Evolutionary conservation across 2,329 filamentous ascomycete genomes (phyloP).

Genomic region (Myriosclerotinia scirpicola): DNA sequence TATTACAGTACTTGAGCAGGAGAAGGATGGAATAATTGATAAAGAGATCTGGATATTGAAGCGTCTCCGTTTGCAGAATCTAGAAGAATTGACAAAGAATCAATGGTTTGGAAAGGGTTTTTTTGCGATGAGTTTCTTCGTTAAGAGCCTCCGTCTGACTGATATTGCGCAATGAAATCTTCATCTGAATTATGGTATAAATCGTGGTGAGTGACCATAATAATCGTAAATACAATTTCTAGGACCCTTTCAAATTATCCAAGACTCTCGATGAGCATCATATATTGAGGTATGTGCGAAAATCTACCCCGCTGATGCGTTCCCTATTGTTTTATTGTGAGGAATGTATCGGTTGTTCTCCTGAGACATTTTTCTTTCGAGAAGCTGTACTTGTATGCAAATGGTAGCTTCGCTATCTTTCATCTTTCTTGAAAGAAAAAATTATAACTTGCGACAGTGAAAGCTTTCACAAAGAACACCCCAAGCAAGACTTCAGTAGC

Average conservation of each 20-base stretch:
- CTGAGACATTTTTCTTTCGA: neutral
- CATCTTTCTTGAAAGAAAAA: constrained; percentile 8
- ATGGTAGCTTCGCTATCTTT: constrained; percentile 8
- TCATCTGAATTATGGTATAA: neutral
- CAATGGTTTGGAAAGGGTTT: neutral
- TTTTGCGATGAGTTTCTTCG: neutral
- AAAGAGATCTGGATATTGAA: neutral
- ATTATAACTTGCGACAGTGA: neutral
- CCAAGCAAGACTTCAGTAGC: constrained; percentile 1
- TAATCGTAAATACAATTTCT: neutral
- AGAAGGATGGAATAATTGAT: neutral
- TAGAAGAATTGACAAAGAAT: neutral
- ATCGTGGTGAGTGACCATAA: neutral
- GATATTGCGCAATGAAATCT: neutral
- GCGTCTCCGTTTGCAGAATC: constrained; percentile 11
- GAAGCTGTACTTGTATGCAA: constrained; percentile 14
- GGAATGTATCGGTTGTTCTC: neutral
- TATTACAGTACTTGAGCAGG: neutral
- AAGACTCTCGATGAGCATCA: neutral
- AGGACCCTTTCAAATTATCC: neutral
- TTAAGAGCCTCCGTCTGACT: neutral
- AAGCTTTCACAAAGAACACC: constrained; percentile 10
- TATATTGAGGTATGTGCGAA: neutral
- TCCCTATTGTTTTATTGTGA: constrained; percentile 9
- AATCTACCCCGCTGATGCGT: neutral